Conservation (phyloP, 192 early-diverging fungal species). For the Backusella australiensis region DNA sequence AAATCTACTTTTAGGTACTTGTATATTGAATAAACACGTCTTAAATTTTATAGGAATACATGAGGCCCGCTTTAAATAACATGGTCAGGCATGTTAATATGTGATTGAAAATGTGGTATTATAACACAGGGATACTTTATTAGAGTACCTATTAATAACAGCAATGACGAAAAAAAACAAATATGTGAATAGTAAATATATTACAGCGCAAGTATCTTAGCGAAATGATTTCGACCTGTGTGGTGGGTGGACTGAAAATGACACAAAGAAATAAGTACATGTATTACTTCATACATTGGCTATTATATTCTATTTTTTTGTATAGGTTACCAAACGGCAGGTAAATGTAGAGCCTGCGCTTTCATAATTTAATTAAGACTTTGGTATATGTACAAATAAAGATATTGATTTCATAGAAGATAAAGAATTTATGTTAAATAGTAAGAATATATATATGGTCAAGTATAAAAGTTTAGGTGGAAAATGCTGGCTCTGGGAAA, state of each 20-base stretch:
- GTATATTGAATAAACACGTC: background rate
- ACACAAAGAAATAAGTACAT: background rate
- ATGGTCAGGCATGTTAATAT: background rate
- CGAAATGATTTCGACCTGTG: background rate
- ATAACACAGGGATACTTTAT: too few relatives aligned
- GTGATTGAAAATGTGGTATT: too few relatives aligned
- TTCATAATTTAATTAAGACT: background rate
- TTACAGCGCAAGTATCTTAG: background rate
- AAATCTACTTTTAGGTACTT: background rate
- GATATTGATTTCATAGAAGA: background rate
- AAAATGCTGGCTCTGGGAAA: background rate
- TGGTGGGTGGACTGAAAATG: background rate
- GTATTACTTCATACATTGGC: too few relatives aligned
- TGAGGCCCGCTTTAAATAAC: background rate
- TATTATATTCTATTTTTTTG: background rate
- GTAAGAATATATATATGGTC: too few relatives aligned
- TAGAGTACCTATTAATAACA: background rate
- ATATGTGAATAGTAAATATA: background rate
- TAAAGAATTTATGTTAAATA: background rate
- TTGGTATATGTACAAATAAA: background rate
- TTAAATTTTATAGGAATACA: background rate
- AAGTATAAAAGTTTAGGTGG: background rate
- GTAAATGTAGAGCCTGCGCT: background rate
- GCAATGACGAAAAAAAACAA: background rate
- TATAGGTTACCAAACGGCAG: background rate